A percentile compares a stretch with the other conserved stretches of the same genome.
Evolutionary conservation across 768 basidiomycete genomes (phyloP).

Genomic region (Crepidotus variabilis): DNA sequence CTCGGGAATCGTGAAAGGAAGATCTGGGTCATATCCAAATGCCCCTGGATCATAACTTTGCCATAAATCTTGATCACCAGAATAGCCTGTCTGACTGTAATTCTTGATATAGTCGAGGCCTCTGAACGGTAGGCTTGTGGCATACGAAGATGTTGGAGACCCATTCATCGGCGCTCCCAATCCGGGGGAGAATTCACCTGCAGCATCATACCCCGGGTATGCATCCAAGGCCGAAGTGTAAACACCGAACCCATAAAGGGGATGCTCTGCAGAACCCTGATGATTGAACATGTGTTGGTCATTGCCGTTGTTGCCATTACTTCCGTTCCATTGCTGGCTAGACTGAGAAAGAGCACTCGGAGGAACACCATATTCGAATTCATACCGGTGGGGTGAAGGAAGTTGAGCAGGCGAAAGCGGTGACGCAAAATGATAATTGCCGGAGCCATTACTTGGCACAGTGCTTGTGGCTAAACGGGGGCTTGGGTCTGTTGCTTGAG

Average conservation of each 20-base stretch:
- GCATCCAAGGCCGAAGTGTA: conserved; percentile 39
- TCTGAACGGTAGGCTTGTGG: conserved; percentile 76
- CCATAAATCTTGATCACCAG: conserved; percentile 52
- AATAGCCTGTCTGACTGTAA: conserved; percentile 55
- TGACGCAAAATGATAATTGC: conserved; percentile 40
- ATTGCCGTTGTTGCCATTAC: conserved; percentile 24
- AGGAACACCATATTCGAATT: conserved; percentile 49
- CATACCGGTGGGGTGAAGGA: conserved; percentile 52
- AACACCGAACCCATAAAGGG: conserved; percentile 42
- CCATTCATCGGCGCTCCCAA: conserved; percentile 49
- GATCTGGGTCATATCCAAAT: conserved; percentile 75
- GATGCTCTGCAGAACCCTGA: conserved; percentile 33
- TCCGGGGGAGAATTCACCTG: conserved; percentile 32
- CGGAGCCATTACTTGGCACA: conserved; percentile 3
- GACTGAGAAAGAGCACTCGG: conserved; percentile 33
- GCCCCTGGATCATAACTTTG: conserved; percentile 69
- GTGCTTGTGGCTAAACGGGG: conserved; percentile 44
- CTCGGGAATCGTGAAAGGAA: conserved; percentile 62
- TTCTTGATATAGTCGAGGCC: conserved; percentile 84
- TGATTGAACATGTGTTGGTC: conserved; percentile 25
- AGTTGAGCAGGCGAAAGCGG: conserved; percentile 52
- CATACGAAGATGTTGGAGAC: conserved; percentile 60
- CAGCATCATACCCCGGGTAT: conserved; percentile 34
- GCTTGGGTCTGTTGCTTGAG: conserved; percentile 45
- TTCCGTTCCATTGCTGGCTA: conserved; percentile 47